phyloP scores from a whole-genome alignment of 345 rosid species.

The Camelina neglecta region DNA sequence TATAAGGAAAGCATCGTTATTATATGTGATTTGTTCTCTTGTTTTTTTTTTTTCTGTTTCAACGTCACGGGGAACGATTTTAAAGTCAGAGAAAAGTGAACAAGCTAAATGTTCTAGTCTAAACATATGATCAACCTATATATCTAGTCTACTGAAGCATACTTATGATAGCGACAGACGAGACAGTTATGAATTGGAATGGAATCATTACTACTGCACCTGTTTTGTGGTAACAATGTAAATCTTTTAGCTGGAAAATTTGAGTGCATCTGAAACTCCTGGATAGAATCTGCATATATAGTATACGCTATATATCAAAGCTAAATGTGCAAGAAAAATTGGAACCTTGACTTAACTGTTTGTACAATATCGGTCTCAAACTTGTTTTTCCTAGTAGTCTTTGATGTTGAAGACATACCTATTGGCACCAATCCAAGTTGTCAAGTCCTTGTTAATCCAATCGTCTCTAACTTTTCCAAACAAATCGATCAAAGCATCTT shows the following conservation, averaged over 20 bases:
- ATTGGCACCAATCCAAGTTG: constrained; percentile 93
- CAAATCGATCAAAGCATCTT: constrained; percentile 67
- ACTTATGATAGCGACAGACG: background rate
- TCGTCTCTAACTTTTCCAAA: constrained; percentile 92
- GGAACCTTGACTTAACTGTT: background rate
- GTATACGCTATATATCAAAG: constrained; percentile 1
- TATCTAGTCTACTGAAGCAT: no score
- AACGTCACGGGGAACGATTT: no score
- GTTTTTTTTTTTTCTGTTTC: no score
- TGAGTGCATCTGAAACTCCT: constrained; percentile 82
- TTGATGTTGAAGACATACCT: constrained; percentile 51
- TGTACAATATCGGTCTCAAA: background rate
- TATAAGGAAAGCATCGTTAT: no score
- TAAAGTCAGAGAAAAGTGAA: no score
- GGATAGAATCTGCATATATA: constrained; percentile 73
- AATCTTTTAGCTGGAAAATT: constrained; percentile 76
- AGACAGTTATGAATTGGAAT: background rate
- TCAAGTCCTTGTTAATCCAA: constrained; percentile 78
- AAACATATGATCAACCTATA: no score
- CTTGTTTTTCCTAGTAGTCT: background rate
- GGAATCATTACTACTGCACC: constrained; percentile 45
- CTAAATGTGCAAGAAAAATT: background rate
- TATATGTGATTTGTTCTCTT: no score
- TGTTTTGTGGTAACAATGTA: constrained; percentile 90
- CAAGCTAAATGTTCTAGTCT: no score